Conservation (phyloP, 139 green algal genomes). For the Asterochloris erici region DNA sequence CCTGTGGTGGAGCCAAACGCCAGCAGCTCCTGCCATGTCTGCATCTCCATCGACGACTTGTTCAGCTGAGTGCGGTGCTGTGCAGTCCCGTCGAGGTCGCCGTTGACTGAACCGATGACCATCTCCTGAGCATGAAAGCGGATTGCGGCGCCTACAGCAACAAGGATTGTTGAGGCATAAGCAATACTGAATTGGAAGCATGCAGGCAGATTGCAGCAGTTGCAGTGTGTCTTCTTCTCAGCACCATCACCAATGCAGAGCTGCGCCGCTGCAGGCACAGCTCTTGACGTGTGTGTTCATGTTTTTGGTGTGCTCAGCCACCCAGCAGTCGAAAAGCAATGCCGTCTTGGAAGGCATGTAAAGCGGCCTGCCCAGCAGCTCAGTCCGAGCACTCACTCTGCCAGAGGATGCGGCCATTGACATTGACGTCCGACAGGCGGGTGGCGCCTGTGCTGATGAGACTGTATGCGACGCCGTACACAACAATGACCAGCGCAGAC, state of each 20-base stretch:
- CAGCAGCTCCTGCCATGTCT: no score
- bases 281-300: not conserved
- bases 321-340: not conserved
- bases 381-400: not conserved
- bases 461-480: not conserved
- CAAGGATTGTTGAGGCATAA: no score
- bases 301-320: not conserved
- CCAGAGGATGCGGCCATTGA: not conserved
- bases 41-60: no score
- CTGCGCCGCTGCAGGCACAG: not conserved
- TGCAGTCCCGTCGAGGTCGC: no score
- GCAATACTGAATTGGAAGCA: no score
- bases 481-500: not conserved
- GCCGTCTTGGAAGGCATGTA: not conserved
- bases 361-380: not conserved
- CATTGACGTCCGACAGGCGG: conserved; percentile 3
- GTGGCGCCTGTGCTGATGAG: not conserved
- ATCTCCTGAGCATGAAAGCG: no score
- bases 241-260: not conserved
- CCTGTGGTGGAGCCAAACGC: no score
- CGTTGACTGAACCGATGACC: no score
- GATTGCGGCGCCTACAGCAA: no score
- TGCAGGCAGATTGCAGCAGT: not conserved
- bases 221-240: not conserved
- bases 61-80: no score